phyloP scores from a whole-genome alignment of 176 grass and related monocot species.

The Ampelocalamus luodianensis region DNA sequence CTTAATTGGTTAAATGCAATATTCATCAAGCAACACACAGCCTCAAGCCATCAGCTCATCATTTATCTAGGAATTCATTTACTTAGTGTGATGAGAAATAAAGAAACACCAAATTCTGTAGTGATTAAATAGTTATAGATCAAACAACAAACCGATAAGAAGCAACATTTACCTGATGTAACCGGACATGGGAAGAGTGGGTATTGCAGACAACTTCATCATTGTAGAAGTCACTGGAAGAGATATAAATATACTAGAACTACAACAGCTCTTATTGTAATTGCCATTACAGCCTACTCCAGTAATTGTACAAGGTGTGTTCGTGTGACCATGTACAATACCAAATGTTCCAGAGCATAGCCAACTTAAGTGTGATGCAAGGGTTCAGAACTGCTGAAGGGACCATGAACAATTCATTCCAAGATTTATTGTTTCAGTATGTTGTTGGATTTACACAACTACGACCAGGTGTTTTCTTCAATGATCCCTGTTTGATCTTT shows the following conservation, averaged over 20 bases:
- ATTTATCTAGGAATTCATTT: constrained; percentile 8
- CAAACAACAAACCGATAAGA: neutral
- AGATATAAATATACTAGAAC: constrained; percentile 13
- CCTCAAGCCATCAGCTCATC: neutral
- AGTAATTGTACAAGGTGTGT: neutral
- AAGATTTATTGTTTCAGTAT: neutral
- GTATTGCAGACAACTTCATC: neutral
- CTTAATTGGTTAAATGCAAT: neutral
- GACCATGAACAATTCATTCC: neutral
- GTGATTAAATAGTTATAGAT: neutral
- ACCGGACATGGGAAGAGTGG: neutral
- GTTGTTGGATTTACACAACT: constrained; percentile 59
- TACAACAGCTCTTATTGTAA: constrained; percentile 4
- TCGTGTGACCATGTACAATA: neutral
- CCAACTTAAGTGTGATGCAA: neutral
- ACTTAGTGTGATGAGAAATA: neutral
- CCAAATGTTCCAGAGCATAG: constrained; percentile 12
- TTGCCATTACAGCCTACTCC: constrained; percentile 4
- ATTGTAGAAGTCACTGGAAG: neutral
- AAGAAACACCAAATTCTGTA: constrained; percentile 27
- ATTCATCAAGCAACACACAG: neutral
- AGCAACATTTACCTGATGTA: constrained; percentile 30
- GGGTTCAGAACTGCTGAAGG: neutral
- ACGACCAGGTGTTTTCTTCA: constrained; percentile 56
- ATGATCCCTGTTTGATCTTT: constrained; percentile 52